Base-by-base conservation (phyloP, 495 filamentous ascomycete genomes). In the Ascodesmis nigricans region DNA sequence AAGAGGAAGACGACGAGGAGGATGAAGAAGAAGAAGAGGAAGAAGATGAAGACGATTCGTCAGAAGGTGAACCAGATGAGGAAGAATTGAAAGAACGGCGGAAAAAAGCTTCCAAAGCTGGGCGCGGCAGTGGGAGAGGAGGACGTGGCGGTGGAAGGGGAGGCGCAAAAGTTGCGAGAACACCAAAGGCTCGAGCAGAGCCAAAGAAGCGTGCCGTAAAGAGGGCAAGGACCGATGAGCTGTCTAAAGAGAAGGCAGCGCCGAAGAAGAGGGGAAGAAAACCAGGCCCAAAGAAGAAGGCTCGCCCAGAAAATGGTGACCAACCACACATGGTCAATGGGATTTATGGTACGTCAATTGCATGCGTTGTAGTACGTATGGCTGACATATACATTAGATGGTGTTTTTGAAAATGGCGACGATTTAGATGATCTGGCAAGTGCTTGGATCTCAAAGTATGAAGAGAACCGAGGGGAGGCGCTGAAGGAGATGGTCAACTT, bases 401-500 rank as follows among this genome's bases (percentile, higher is more conserved):
- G 40, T 17, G 44, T 52, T 5, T 52, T 52, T 11, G 41, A 36
- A 6, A 60, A 29, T 42, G 60, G 34, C 39, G 52, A 44, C 39
- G 54, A 39, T 35, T 54, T 18, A 13, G 74, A 91, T 36, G 71
- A 74, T 20, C 71, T 79, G n/a, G 80, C 79, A 3, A 67, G 71
- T 11, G 63, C 73, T 28, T 95, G 83, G 84, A 63, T 82, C 32
- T 56, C 63, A 20, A 62, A 63, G 44, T 95, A 84, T 58, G 61
- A 74, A 33, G 58, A 65, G 21, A 55, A 84, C 44, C 67, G 73
- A 32, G 52, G 65, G 1, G 57, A 58, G 20, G 78, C 79, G 4
- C 64, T 92, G 53, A 67, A 71, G 7, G 78, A 91, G 24, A 55
- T 97, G 41, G 65, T 97, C 35, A 95, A 91, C 50, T 82, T 91